Conservation (phyloP, 768 basidiomycete genomes). For the Tylopilus felleus region DNA sequence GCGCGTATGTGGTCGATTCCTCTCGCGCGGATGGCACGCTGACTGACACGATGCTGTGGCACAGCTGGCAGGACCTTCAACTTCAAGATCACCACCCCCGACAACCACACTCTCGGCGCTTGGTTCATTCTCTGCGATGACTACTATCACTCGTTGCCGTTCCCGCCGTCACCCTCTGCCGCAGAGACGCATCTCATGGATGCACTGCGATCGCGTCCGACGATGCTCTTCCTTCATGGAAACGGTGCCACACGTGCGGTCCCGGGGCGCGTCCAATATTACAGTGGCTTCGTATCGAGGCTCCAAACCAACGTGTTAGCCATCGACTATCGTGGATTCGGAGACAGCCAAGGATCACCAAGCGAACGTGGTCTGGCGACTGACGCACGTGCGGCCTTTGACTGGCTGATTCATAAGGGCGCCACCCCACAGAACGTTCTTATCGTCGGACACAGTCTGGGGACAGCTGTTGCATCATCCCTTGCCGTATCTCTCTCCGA, state of each 20-base stretch:
- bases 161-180: constrained; percentile 34
- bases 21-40: background rate
- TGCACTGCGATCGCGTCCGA: constrained; percentile 61
- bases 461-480: constrained; percentile 71
- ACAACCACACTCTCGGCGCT: constrained; percentile 78
- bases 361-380: constrained; percentile 66
- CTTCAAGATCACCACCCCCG: constrained; percentile 63
- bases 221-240: constrained; percentile 90
- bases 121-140: constrained; percentile 78
- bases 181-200: constrained; percentile 43
- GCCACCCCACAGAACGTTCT: constrained; percentile 59
- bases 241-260: constrained; percentile 81
- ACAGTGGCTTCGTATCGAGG: constrained; percentile 61
- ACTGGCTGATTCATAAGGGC: constrained; percentile 66
- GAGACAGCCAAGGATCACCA: constrained; percentile 77
- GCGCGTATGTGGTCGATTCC: constrained; percentile 55
- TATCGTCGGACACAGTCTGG: constrained; percentile 84
- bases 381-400: constrained; percentile 78
- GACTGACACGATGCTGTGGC: background rate
- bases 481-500: constrained; percentile 46
- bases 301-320: constrained; percentile 74
- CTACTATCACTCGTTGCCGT: constrained; percentile 51
- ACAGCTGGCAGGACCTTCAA: constrained; percentile 78
- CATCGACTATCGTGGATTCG: constrained; percentile 92
- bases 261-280: constrained; percentile 62